Conservation (phyloP, 176 grass and related monocot genomes). For the Eleusine indica region DNA sequence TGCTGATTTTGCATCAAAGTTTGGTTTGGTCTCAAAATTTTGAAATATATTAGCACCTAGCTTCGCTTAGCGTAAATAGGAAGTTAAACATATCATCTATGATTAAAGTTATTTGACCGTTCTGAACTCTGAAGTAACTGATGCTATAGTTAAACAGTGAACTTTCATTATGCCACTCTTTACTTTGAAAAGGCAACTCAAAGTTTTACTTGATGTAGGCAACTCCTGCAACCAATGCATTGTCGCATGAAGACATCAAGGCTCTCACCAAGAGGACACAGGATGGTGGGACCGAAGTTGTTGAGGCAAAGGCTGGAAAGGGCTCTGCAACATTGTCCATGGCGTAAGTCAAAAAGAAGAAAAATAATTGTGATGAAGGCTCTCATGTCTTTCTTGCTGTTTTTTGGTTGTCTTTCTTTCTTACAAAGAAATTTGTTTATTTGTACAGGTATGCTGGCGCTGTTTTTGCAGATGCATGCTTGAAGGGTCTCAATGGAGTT, state of each 20-base stretch:
- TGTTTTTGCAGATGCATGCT: slow-evolving; percentile 95
- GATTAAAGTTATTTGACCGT: neutral
- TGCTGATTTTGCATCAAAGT: neutral
- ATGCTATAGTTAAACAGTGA: neutral
- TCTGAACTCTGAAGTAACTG: slow-evolving; percentile 8
- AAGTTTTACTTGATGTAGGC: slow-evolving; percentile 43
- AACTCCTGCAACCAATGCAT: slow-evolving; percentile 71
- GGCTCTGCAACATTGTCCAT: slow-evolving; percentile 98
- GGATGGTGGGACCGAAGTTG: slow-evolving; percentile 94
- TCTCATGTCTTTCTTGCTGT: neutral
- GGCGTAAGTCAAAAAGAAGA: slow-evolving; percentile 67
- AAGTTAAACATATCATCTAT: neutral
- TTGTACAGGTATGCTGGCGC: slow-evolving; percentile 84
- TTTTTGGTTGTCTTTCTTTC: neutral
- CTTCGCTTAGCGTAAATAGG: slow-evolving; percentile 14
- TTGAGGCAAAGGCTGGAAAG: slow-evolving; percentile 97
- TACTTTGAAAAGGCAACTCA: neutral
- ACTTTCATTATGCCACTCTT: neutral
- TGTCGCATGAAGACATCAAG: slow-evolving; percentile 71
- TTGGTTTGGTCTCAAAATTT: neutral
- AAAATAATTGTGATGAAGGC: neutral
- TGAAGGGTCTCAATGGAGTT: slow-evolving; percentile 94
- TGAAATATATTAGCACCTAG: neutral
- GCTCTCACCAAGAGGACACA: slow-evolving; percentile 97
- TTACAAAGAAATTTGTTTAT: neutral